These are phyloP conservation scores for Heterobasidion irregulare DNA, from an alignment of 1,284 basidiomycete genomes.

Conservation along the genomic window DNA sequence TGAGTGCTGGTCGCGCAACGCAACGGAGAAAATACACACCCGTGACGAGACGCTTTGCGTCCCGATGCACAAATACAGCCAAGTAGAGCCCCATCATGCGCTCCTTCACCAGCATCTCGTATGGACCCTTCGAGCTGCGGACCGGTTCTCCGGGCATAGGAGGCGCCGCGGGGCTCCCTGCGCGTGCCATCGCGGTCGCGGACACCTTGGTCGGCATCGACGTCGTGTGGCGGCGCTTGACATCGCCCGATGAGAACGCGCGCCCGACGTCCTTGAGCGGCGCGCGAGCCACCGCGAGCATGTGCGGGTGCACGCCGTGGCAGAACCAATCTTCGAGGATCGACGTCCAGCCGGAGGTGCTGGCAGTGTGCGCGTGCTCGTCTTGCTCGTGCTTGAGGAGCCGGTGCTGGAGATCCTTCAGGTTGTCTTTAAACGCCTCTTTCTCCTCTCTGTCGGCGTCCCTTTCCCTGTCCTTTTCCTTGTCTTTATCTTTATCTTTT, in stretches of 20 bases:
- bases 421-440: constrained; percentile 17
- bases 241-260: constrained; percentile 8
- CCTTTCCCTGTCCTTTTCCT: constrained; percentile 28
- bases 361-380: constrained; percentile 10
- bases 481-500: constrained; percentile 35
- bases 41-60: constrained; percentile 49
- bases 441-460: constrained; percentile 35
- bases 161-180: background rate
- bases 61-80: constrained; percentile 64
- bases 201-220: background rate
- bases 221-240: constrained; percentile 1
- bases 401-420: constrained; percentile 17
- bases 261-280: constrained; percentile 6
- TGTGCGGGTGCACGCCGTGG: constrained; percentile 24
- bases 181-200: background rate
- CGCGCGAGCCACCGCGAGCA: background rate
- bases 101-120: constrained; percentile 76
- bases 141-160: background rate
- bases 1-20: background rate
- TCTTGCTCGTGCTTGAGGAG: constrained; percentile 2
- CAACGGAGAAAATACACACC: constrained; percentile 26
- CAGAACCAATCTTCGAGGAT: constrained; percentile 68
- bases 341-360: constrained; percentile 56
- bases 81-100: constrained; percentile 85
- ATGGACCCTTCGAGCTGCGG: constrained; percentile 45